Evolutionary conservation across 2,329 filamentous ascomycete species (phyloP).

Genomic region (Aspergillus tamarii): DNA sequence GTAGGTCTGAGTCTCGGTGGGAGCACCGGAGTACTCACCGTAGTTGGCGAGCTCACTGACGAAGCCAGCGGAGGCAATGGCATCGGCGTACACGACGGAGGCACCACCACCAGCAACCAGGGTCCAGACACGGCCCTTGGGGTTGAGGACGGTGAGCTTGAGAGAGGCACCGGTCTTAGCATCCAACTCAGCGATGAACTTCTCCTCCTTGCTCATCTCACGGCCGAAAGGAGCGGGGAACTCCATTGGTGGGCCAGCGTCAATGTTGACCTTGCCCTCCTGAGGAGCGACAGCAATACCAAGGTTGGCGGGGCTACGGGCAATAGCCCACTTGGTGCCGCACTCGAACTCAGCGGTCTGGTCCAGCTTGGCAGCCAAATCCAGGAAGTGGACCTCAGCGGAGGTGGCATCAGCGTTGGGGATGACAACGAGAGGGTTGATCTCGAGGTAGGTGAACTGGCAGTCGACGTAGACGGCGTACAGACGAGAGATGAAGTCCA

Average conservation of each 20-base stretch:
- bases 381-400: slow-evolving; percentile 94
- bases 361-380: slow-evolving; percentile 97
- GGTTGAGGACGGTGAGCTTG: slow-evolving; percentile 95
- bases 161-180: slow-evolving; percentile 99
- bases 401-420: slow-evolving; percentile 91
- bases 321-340: slow-evolving; percentile 98
- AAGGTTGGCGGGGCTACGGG: slow-evolving; percentile 84
- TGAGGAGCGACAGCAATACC: slow-evolving; percentile 72
- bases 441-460: slow-evolving; percentile 99
- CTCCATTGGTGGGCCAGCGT: slow-evolving; percentile 96
- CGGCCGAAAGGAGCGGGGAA: slow-evolving; percentile 99
- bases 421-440: slow-evolving; percentile 98
- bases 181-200: slow-evolving; percentile 97
- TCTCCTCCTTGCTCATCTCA: slow-evolving; percentile 98
- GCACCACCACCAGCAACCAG: slow-evolving; percentile 99
- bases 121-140: slow-evolving; percentile 92
- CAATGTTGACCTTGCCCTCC: slow-evolving; percentile 81
- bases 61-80: slow-evolving; percentile 94
- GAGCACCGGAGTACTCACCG: slow-evolving; percentile 98
- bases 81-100: slow-evolving; percentile 97
- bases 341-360: slow-evolving; percentile 99
- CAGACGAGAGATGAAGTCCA: slow-evolving; percentile 97
- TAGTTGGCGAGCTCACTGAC: slow-evolving; percentile 98
- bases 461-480: slow-evolving; percentile 99
- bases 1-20: slow-evolving; percentile 98